A percentile compares a stretch with the other conserved stretches of the same genome.
Evolutionary conservation across 1,284 basidiomycete species (phyloP).

Genomic region (Moniliophthora roreri): DNA sequence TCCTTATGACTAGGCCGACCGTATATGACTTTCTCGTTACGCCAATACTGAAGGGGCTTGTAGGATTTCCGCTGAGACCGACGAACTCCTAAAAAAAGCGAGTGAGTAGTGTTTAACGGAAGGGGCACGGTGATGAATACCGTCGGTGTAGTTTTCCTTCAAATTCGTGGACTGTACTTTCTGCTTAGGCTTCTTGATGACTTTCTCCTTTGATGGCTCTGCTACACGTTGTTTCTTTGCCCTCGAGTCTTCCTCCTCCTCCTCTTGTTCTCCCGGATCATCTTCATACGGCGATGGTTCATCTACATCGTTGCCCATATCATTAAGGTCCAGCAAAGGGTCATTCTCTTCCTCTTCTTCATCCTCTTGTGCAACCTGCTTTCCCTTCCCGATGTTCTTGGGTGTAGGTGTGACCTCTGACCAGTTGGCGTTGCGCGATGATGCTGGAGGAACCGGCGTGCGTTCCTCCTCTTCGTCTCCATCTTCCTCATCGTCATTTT

Average conservation of each 20-base stretch:
- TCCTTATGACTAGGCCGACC: slow-evolving; percentile 46
- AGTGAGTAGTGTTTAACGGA: slow-evolving; percentile 16
- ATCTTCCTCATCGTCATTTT: slow-evolving; percentile 40
- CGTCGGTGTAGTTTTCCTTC: slow-evolving; percentile 39
- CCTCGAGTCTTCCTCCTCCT: slow-evolving; percentile 31
- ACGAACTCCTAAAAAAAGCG: slow-evolving; percentile 61
- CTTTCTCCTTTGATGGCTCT: slow-evolving; percentile 32
- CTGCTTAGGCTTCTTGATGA: slow-evolving; percentile 25
- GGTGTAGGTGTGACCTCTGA: neutral
- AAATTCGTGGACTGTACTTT: slow-evolving; percentile 23
- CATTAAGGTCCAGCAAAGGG: slow-evolving; percentile 48
- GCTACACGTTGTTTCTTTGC: neutral
- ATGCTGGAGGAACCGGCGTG: slow-evolving; percentile 21
- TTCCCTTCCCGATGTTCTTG: neutral
- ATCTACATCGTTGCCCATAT: slow-evolving; percentile 38
- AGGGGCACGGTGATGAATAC: slow-evolving; percentile 20
- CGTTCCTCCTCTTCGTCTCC: slow-evolving; percentile 32
- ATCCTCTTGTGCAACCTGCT: slow-evolving; percentile 23
- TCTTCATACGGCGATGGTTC: slow-evolving; percentile 16
- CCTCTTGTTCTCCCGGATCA: slow-evolving; percentile 30
- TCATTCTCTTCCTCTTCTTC: slow-evolving; percentile 51
- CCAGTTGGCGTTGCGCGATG: slow-evolving; percentile 11
- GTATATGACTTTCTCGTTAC: slow-evolving; percentile 88
- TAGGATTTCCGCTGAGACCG: slow-evolving; percentile 74
- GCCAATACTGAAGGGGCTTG: slow-evolving; percentile 89